Conservation (phyloP, 2,329 filamentous ascomycete genomes). For the Pseudogymnoascus sp. region DNA sequence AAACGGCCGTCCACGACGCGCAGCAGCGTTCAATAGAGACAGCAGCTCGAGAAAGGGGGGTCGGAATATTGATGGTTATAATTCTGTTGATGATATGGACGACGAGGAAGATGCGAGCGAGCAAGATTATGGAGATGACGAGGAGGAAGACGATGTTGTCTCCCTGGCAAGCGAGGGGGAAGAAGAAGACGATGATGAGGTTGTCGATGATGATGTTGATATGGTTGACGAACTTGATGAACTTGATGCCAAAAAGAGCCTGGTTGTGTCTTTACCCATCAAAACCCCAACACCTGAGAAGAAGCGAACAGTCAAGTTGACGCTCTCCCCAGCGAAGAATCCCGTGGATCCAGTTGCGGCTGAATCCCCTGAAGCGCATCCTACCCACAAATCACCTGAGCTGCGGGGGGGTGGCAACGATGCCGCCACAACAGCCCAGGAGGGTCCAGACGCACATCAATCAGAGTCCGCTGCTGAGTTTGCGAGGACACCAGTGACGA, state of each 20-base stretch:
- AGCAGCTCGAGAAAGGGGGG: constrained; percentile 32
- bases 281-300: constrained; percentile 27
- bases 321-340: constrained; percentile 15
- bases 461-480: background rate
- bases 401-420: constrained; percentile 26
- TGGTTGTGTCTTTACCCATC: constrained; percentile 66
- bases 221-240: constrained; percentile 46
- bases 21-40: constrained; percentile 18
- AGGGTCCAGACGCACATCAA: constrained; percentile 11
- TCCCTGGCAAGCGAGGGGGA: constrained; percentile 48
- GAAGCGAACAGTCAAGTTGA: constrained; percentile 26
- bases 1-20: constrained; percentile 33
- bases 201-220: constrained; percentile 38
- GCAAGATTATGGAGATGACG: constrained; percentile 68
- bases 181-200: constrained; percentile 35
- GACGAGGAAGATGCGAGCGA: constrained; percentile 64
- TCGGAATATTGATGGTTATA: constrained; percentile 43
- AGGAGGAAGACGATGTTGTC: constrained; percentile 60
- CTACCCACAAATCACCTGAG: constrained; percentile 25
- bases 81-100: constrained; percentile 51
- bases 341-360: constrained; percentile 6
- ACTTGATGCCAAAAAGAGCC: constrained; percentile 41
- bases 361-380: constrained; percentile 25
- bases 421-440: background rate
- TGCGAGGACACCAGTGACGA: background rate